Base-by-base conservation (phyloP, 2,329 filamentous ascomycete genomes). In the Sporothrix pseudoabietina region DNA sequence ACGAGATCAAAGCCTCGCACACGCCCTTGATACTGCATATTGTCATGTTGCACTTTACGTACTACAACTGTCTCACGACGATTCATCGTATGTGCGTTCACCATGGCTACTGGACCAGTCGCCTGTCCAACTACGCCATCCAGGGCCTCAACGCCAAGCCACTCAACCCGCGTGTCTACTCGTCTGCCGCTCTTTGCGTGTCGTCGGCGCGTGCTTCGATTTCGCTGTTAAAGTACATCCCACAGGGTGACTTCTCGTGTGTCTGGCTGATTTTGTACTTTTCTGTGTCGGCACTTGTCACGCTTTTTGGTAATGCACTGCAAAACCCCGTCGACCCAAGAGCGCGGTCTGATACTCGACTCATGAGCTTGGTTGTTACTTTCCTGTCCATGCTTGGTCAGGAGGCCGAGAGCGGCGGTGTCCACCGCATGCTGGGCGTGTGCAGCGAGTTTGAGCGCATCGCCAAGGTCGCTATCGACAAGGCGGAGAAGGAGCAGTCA, bases 41-140 rank as follows among this genome's bases (percentile, higher is more conserved):
- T 71, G 94, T 97, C 75, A 93, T 97, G 80, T 84, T 99, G 73
- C 96, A 99, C 81, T 97, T 99, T 78, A 91, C 94, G 1, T 99
- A 99, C 82, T 98, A 98, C 84, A 99, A 99, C 81, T 98, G 94
- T 78, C 84, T 99, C 70, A 98, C 95, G 0, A 99, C 96, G 0
- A 98, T 99, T 76, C 96, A 99, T 81, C 93, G 96, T 70, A 99
- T 98, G 96, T 97, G 94, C 57, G 92, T 98, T 41, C 96, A 98
- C 78, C 94, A 98, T 80, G 96, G 96, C 16, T 98, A 97, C 83
- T 99, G 96, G 96, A 98, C 95, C 0, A 98, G 93, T 79, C 89
- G 96, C 52, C 83, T 99, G 55, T 97, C 94, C 52, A 95, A 98
- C 78, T 98, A 94, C 79, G 96, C 96, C 19, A 96, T 98, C 72